Base-by-base conservation (phyloP, 2,329 filamentous ascomycete species). In the Colletotrichum musae region DNA sequence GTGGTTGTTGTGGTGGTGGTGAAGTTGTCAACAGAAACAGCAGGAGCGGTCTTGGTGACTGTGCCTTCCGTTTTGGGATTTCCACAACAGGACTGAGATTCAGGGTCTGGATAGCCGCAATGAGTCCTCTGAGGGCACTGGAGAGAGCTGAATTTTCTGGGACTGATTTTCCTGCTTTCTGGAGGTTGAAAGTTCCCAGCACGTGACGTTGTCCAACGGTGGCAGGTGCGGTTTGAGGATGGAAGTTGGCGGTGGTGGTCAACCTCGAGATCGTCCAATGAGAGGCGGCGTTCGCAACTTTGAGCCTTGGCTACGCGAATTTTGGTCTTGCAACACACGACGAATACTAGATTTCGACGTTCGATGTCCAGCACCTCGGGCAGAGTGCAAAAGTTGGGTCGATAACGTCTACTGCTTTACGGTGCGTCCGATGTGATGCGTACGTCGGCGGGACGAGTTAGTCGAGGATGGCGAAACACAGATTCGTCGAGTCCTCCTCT, bases 11-110 rank as follows among this genome's bases (percentile, higher is more conserved):
- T 18, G 2, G 45, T 18, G 13, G 58, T 43, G 58, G 64, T 68
- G 64, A 66, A 26, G 50, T 16, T 66, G 43, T 52, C 59, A 43
- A 57, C 60, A 36, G 62, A 64, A 65, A 54, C 53, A 66, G 66
- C 43, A 66, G 56, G 56, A 43, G 57, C 13, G 13, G 28, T 16
- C 24, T 57, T 7, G 32, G 50, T 60, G 24, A 69, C 56, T 18
- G 51, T 56, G 26, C 56, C 56, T 66, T 47, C 45, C 21, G 15
- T 51, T 66, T 32, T 5, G 41, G 21, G 15, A 21, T 24, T 21
- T 56, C 48, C 47, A 57, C 56, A 60, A 6, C n/a, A 28, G 10
- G 24, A 43, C 16, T 3, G 15, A 32, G n/a, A 36, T 47, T 24
- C 6, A 36, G 57, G 26, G 41, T 15, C 16, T 9, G 41, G 26